Evolutionary conservation across 208 protist genomes (phyloP), one percentile per base, ranked within the genome.

Genomic region (Trypanosoma lewisi): DNA sequence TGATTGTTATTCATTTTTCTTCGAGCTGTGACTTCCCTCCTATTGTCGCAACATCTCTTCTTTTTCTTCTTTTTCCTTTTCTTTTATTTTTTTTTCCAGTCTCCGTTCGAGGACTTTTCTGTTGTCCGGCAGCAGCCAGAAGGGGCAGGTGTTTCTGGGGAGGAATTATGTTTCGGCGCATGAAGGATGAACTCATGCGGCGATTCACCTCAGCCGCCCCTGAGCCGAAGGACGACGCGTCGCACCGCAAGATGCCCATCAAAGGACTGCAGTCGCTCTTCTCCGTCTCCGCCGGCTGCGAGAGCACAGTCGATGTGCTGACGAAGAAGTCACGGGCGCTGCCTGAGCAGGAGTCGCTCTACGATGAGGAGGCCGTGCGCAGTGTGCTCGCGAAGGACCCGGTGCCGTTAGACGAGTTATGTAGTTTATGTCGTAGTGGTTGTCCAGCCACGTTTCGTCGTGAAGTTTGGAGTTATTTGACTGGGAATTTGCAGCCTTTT

Each of bases 391-490:
- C 41, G 23, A 55, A 56, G 11, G 74, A 78, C 41, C 62, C 69
- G 16, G 73, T 78, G 7, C 66, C 75, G 27, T 25, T 84, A 44
- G 68, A 56, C n/a, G 67, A 65, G 14, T 57, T 90, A 52, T 66
- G 83, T 17, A 66, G 69, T 45, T 54, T 87, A 25, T 76, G 83
- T 53, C 85, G 78, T 66, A 64, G 72, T 58, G 83, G 80, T n/a
- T 84, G 77, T 63, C 77, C 83, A 1, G 75, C 63, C 14, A 56
- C 55, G 0, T 67, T 80, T 57, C 83, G 83, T 39, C 76, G 61
- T 36, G 77, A 86, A 49, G 73, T 78, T 62, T 90, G 83, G 83
- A 73, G 76, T 42, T 76, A 82, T 37, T 71, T 90, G 25, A 77
- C 80, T 1, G 80, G 83, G 5, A 67, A 78, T 71, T 80, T 77